A percentile compares a stretch with the other conserved stretches of the same genome.
Conservation (phyloP, 495 filamentous ascomycete genomes). For the Astrocystis sublimbata region DNA sequence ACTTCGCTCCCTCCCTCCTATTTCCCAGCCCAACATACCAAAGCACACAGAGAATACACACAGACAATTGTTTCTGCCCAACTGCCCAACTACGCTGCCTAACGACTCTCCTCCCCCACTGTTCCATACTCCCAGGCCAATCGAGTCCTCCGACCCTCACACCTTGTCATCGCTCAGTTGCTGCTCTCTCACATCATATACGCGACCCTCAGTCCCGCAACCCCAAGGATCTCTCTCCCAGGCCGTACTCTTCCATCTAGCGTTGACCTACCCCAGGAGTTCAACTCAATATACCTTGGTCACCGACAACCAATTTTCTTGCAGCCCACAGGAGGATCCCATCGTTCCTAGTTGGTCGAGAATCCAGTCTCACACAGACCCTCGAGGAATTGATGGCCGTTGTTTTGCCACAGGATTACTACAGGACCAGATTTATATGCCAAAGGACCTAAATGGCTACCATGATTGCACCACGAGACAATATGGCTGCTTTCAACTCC, state of each 20-base stretch:
- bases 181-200: background rate
- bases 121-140: conserved; percentile 7
- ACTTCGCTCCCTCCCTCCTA: conserved; percentile 44
- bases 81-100: conserved; percentile 39
- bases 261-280: conserved; percentile 32
- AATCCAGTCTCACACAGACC: conserved; percentile 35
- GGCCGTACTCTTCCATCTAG: conserved; percentile 28
- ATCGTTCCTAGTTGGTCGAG: conserved; percentile 29
- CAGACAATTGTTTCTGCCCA: conserved; percentile 49
- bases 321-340: conserved; percentile 29
- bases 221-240: conserved; percentile 5
- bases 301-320: conserved; percentile 19
- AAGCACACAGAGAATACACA: too few species aligned
- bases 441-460: conserved; percentile 42
- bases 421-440: conserved; percentile 26
- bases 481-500: conserved; percentile 51
- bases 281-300: conserved; percentile 7
- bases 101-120: conserved; percentile 10
- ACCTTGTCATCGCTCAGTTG: conserved; percentile 25
- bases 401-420: conserved; percentile 34
- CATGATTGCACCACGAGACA: conserved; percentile 47
- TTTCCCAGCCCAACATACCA: conserved; percentile 51
- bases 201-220: background rate
- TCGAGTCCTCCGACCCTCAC: conserved; percentile 1
- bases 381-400: conserved; percentile 27